Conservation (phyloP, 768 basidiomycete genomes). For the Tremella yokohamensis region DNA sequence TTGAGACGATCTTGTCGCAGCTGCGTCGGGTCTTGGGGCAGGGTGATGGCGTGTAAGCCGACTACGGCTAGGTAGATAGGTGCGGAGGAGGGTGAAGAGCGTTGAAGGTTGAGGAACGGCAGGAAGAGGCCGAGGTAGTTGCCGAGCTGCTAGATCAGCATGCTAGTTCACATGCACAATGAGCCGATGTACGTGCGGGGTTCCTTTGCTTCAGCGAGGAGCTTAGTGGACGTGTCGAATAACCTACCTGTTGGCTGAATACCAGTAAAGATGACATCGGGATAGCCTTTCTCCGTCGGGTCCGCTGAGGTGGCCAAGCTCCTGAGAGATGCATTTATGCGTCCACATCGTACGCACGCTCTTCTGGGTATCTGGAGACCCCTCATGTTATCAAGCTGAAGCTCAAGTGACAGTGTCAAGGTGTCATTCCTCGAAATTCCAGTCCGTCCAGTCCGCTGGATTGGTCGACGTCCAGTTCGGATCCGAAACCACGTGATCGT, state of each 20-base stretch:
- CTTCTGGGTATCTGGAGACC: no score
- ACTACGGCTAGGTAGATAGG: constrained; percentile 77
- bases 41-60: constrained; percentile 88
- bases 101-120: constrained; percentile 21
- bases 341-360: no score
- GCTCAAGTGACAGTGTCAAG: no score
- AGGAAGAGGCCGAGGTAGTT: constrained; percentile 70
- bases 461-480: no score
- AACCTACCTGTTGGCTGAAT: constrained; percentile 81
- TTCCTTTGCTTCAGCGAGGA: constrained; percentile 49
- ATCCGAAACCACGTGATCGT: no score
- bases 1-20: constrained; percentile 65
- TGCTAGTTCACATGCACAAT: background rate
- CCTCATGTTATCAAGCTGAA: no score
- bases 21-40: constrained; percentile 73
- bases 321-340: no score
- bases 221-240: background rate
- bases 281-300: background rate
- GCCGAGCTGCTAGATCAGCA: constrained; percentile 62
- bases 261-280: constrained; percentile 66
- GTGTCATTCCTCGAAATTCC: no score
- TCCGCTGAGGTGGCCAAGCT: background rate
- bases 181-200: constrained; percentile 65
- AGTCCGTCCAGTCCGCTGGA: no score
- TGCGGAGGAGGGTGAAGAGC: constrained; percentile 59